Evolutionary conservation across 2,329 filamentous ascomycete species (phyloP).

Genomic region (Biscogniauxia mediterranea): DNA sequence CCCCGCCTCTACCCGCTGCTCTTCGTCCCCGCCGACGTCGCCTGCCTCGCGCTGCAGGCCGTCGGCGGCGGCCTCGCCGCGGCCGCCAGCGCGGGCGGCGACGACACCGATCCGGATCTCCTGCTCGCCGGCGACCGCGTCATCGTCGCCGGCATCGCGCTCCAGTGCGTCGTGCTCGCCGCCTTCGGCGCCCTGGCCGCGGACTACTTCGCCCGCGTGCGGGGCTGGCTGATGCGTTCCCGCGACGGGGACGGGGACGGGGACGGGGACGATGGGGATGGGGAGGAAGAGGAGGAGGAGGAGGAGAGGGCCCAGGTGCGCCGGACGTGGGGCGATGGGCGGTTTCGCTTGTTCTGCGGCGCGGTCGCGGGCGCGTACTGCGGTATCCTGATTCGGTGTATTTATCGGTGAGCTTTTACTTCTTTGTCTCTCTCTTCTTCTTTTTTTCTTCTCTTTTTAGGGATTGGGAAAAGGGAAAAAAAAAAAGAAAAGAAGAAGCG

Average conservation of each 20-base stretch:
- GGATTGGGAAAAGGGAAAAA: background rate
- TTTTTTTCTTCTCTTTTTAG: slow-evolving; percentile 8
- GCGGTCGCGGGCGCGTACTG: slow-evolving; percentile 46
- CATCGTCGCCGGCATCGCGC: slow-evolving; percentile 53
- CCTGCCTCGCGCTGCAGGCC: slow-evolving; percentile 58
- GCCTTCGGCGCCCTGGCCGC: slow-evolving; percentile 43
- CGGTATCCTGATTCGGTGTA: slow-evolving; percentile 49
- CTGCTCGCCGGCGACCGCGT: slow-evolving; percentile 46
- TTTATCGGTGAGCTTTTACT: slow-evolving; percentile 47
- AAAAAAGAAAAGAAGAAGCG: too few species aligned
- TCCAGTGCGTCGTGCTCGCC: slow-evolving; percentile 51
- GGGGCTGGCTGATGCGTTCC: slow-evolving; percentile 39
- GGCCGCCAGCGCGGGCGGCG: slow-evolving; percentile 35
- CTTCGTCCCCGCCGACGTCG: slow-evolving; percentile 59
- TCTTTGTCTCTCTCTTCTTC: background rate
- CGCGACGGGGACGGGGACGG: slow-evolving; percentile 29
- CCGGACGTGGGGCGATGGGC: slow-evolving; percentile 41
- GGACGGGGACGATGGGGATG: too few species aligned
- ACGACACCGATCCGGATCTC: slow-evolving; percentile 25
- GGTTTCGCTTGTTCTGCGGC: slow-evolving; percentile 43
- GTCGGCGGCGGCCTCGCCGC: slow-evolving; percentile 57
- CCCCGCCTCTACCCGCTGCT: slow-evolving; percentile 50
- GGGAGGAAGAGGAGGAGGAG: background rate
- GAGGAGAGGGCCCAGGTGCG: slow-evolving; percentile 22
- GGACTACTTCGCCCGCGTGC: slow-evolving; percentile 47